Evolutionary conservation across 371 early-diverging fungal genomes (phyloP), one percentile per base, ranked within the genome.

Genomic region (Haplosporangium sp.): DNA sequence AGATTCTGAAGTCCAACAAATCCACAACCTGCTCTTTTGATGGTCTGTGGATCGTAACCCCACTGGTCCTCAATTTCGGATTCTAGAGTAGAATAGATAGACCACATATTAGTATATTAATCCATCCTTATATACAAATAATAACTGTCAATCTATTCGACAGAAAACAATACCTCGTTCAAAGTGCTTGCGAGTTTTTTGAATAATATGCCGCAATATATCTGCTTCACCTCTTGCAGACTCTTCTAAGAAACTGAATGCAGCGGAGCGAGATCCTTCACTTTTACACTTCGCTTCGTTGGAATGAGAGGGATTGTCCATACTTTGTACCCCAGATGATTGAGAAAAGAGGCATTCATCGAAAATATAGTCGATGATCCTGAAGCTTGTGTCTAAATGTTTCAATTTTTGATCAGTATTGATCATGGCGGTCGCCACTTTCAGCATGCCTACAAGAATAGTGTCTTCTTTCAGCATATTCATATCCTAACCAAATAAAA

Each of bases 1-100:
- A 87, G 67, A 34, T 87, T 87, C 66, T 79, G 75, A 40, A 87
- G 74, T 19, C 88, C 88, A 2, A 88, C 88, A 58, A 81, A 87
- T 20, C 86, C 86, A 37, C 87, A 86, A 9, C 59, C 63, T 2
- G 86, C 81, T 50, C 75, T 85, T 70, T 76, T 82, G 63, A 73
- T 61, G 15, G 61, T 63, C 63, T 86, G 82, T 2, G 86, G 86
- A 40, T 79, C 85, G 58, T 86, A 86, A 13, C 83, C 83, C 86
- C 86, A 86, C 39, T 82, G 74, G 37, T 76, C 83, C 19, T 71
- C 83, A 13, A 82, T 61, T 34, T 74, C 72, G 6, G 68, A 62
- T 11, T 77, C 86, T 67, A 67, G 19, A 75, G 42, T 17, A 44
- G 19, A 50, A 69, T 44, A 19, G 44, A 61, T 9, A 55, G 0